These are phyloP conservation scores for Rutstroemia sp. DNA, from an alignment of 2,329 filamentous ascomycete species.

Conservation along the genomic window DNA sequence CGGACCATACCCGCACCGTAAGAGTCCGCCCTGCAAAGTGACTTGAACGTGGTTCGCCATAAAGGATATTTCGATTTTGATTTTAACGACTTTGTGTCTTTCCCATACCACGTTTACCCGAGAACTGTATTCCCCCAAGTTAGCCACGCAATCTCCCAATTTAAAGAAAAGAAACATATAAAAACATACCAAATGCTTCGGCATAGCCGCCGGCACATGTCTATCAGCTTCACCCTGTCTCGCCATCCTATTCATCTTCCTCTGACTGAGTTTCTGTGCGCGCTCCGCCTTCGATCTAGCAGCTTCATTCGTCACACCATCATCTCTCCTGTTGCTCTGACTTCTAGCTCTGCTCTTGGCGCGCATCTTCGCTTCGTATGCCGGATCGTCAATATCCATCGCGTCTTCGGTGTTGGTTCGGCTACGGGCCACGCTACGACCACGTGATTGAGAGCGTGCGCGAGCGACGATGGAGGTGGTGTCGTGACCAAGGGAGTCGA, in stretches of 20 bases:
- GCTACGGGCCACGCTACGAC: constrained; percentile 60
- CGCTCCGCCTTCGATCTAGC: constrained; percentile 74
- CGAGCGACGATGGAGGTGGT: constrained; percentile 67
- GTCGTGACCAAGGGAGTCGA: constrained; percentile 82
- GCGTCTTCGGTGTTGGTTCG: constrained; percentile 56
- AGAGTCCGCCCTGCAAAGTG: too few relatives aligned
- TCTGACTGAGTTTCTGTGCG: constrained; percentile 83
- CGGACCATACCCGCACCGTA: too few relatives aligned
- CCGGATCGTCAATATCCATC: constrained; percentile 66
- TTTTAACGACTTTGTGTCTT: constrained; percentile 68
- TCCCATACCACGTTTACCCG: constrained; percentile 89
- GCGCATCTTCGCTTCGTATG: constrained; percentile 51
- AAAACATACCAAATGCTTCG: constrained; percentile 79
- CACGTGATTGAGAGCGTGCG: constrained; percentile 62
- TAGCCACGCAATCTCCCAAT: constrained; percentile 3
- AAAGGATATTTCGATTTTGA: background rate
- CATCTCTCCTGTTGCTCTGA: constrained; percentile 64
- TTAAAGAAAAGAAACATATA: background rate
- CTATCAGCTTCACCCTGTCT: constrained; percentile 95
- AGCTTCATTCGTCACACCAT: constrained; percentile 64
- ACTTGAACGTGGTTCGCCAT: too few relatives aligned
- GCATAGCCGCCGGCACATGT: constrained; percentile 71
- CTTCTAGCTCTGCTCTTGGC: constrained; percentile 66
- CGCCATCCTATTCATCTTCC: constrained; percentile 98
- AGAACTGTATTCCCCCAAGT: constrained; percentile 48